These are phyloP conservation scores for Exophiala phaeomuriformis DNA, from an alignment of 2,329 filamentous ascomycete species.

Conservation along the genomic window DNA sequence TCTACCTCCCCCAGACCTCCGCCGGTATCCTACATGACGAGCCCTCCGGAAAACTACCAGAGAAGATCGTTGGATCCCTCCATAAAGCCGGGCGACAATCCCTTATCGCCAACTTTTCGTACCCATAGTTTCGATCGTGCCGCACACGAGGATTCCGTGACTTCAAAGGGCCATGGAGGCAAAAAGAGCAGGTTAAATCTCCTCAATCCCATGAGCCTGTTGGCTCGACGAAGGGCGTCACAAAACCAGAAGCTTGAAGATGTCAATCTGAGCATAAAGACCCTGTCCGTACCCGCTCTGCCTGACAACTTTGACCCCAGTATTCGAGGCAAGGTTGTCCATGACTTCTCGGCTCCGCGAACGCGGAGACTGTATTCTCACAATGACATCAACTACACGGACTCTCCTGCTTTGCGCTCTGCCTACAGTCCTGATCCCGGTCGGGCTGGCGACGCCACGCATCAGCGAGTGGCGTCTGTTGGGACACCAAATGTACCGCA, in stretches of 20 bases:
- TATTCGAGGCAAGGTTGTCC: constrained; percentile 56
- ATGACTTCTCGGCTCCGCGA: constrained; percentile 58
- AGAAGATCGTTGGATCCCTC: constrained; percentile 10
- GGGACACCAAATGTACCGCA: constrained; percentile 31
- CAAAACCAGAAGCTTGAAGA: constrained; percentile 47
- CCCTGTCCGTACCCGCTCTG: constrained; percentile 43
- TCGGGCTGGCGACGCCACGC: constrained; percentile 5
- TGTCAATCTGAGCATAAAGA: constrained; percentile 43
- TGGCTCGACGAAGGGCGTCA: constrained; percentile 51
- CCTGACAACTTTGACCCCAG: constrained; percentile 57
- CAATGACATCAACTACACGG: constrained; percentile 15
- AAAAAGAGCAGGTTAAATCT: constrained; percentile 48
- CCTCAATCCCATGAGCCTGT: constrained; percentile 54
- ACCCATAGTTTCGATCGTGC: constrained; percentile 18
- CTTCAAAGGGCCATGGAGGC: constrained; percentile 32
- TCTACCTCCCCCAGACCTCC: constrained; percentile 4
- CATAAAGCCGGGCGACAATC: constrained; percentile 9
- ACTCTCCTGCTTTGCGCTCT: constrained; percentile 15
- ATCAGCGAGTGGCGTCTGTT: neutral
- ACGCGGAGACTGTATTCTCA: constrained; percentile 38
- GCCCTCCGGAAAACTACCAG: constrained; percentile 3
- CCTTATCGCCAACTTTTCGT: constrained; percentile 16
- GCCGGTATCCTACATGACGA: constrained; percentile 2
- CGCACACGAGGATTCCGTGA: constrained; percentile 13
- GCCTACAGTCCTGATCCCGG: constrained; percentile 4